Evolutionary conservation across 148 eudicot species (phyloP).

Genomic region (Chenopodium suecicum): DNA sequence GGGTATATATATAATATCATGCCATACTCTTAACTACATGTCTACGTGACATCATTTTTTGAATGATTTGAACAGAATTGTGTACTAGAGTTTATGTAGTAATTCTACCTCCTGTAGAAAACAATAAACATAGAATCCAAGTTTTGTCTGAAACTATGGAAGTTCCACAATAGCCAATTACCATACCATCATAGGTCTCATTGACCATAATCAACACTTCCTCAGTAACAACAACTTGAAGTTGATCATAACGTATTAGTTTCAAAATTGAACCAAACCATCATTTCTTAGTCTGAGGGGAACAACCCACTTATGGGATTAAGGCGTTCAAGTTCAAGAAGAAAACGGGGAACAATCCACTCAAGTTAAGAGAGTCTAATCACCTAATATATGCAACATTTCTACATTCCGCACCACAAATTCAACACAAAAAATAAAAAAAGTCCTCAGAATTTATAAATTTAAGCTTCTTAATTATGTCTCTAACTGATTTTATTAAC

Average conservation of each 20-base stretch:
- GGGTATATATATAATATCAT: neutral
- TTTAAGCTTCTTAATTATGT: neutral
- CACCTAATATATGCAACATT: neutral
- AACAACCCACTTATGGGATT: neutral
- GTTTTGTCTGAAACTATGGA: neutral
- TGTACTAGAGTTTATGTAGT: too few relatives aligned
- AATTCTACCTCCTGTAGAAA: neutral
- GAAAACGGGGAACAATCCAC: neutral
- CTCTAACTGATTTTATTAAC: neutral
- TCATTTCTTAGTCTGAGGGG: neutral
- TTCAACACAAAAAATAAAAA: too few relatives aligned
- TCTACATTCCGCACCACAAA: neutral
- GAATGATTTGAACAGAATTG: neutral
- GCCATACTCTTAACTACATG: neutral
- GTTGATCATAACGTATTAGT: neutral
- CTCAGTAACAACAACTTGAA: neutral
- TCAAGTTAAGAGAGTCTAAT: neutral
- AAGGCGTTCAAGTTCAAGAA: too few relatives aligned
- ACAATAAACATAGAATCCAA: neutral
- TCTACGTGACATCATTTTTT: neutral
- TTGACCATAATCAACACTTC: neutral
- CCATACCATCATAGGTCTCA: neutral
- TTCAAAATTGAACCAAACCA: neutral
- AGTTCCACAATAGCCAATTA: neutral
- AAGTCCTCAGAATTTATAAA: neutral